Conservation (phyloP, 441 rosid species). For the Syzygium syzygioides region DNA sequence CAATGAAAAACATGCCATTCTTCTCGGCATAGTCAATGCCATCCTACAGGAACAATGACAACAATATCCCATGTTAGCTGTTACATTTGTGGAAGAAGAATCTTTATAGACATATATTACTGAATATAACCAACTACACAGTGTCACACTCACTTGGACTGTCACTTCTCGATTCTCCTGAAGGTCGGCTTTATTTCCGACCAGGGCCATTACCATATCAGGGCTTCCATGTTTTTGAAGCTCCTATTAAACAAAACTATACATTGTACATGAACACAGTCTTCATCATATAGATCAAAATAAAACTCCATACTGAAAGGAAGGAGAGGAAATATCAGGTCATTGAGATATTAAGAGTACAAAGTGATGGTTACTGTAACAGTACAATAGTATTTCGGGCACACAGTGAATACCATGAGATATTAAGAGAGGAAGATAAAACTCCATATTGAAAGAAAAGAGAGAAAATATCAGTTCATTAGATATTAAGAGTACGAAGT, state of each 20-base stretch:
- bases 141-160: conserved; percentile 43
- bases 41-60: conserved; percentile 42
- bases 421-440: background rate
- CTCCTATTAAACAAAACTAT: conserved; percentile 44
- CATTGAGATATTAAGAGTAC: background rate
- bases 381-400: background rate
- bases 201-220: conserved; percentile 92
- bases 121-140: background rate
- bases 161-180: conserved; percentile 77
- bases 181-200: conserved; percentile 98
- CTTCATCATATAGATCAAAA: background rate
- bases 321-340: background rate
- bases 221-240: conserved; percentile 97
- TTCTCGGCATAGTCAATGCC: conserved; percentile 90
- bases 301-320: background rate
- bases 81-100: background rate
- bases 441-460: background rate
- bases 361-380: background rate
- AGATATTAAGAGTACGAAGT: background rate
- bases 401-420: background rate
- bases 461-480: background rate
- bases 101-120: background rate
- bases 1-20: conserved; percentile 96
- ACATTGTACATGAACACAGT: background rate
- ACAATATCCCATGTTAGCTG: background rate